These are phyloP conservation scores for Arthonia radiata DNA, from an alignment of 495 filamentous ascomycete species.

Conservation along the genomic window DNA sequence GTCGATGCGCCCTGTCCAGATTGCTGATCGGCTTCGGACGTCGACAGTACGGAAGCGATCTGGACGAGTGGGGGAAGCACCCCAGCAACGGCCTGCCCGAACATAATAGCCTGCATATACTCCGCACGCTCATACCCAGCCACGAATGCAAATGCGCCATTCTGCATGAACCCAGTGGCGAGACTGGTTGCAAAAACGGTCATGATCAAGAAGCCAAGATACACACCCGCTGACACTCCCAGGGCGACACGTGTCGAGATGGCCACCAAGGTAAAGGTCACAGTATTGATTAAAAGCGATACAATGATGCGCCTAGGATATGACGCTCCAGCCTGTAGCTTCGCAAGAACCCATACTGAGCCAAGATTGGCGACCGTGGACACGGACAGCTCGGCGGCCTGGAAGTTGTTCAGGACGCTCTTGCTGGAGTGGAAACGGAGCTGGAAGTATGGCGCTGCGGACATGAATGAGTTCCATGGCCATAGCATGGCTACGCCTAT, in stretches of 20 bases:
- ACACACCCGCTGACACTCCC: slow-evolving; percentile 29
- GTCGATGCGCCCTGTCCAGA: slow-evolving; percentile 22
- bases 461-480: slow-evolving; percentile 99
- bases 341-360: slow-evolving; percentile 46
- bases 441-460: slow-evolving; percentile 82
- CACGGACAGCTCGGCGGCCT: slow-evolving; percentile 67
- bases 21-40: slow-evolving; percentile 17
- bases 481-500: slow-evolving; percentile 85
- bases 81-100: slow-evolving; percentile 75
- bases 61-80: slow-evolving; percentile 74
- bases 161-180: slow-evolving; percentile 70
- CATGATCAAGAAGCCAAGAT: slow-evolving; percentile 58
- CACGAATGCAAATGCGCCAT: slow-evolving; percentile 82
- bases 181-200: slow-evolving; percentile 60
- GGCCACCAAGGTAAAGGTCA: slow-evolving; percentile 48
- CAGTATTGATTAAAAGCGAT: slow-evolving; percentile 47
- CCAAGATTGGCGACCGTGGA: slow-evolving; percentile 59
- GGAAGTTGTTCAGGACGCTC: slow-evolving; percentile 56
- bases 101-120: slow-evolving; percentile 93
- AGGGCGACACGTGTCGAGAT: slow-evolving; percentile 49
- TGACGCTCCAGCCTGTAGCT: slow-evolving; percentile 49
- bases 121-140: slow-evolving; percentile 57
- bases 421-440: slow-evolving; percentile 45
- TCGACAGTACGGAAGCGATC: slow-evolving; percentile 54
- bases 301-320: slow-evolving; percentile 63